phyloP scores from a whole-genome alignment of 805 yeast species.

The Yarrowia phangngaensis region DNA sequence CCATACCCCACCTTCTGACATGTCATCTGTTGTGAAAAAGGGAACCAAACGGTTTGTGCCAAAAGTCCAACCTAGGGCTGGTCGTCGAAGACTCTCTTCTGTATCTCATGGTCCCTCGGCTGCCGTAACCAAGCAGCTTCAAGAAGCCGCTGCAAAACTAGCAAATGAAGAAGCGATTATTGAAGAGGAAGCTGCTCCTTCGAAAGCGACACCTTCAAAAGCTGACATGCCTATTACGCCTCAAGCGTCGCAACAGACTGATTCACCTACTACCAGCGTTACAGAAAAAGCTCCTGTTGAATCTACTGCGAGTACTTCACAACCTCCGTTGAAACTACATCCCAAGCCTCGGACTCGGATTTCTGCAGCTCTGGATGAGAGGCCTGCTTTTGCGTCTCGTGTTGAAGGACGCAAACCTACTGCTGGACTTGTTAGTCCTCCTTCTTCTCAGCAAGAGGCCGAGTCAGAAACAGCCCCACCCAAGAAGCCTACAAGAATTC shows the following conservation, averaged over 20 bases:
- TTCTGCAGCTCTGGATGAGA: conserved; percentile 1
- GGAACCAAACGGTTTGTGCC: conserved; percentile 22
- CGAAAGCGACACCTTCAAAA: too few relatives aligned
- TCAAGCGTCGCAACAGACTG: conserved; percentile 15
- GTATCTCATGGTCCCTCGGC: conserved; percentile 10
- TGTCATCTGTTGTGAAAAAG: conserved; percentile 24
- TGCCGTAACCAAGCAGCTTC: conserved; percentile 5
- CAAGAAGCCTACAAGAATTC: not conserved
- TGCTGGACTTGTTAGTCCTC: not conserved
- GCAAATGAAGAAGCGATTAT: conserved; percentile 15
- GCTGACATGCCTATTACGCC: conserved; percentile 17
- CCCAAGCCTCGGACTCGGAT: not conserved
- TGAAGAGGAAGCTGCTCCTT: conserved; percentile 14
- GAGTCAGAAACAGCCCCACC: too few relatives aligned
- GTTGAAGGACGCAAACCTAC: not conserved
- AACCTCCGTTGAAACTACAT: conserved; percentile 2
- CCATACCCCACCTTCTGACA: conserved; percentile 1
- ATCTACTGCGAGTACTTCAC: not conserved
- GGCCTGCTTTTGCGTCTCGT: conserved; percentile 6
- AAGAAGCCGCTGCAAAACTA: conserved; percentile 15
- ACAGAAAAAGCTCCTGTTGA: not conserved
- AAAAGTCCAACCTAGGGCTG: conserved; percentile 17
- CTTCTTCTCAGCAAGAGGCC: conserved; percentile 19
- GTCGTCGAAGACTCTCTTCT: conserved; percentile 14
- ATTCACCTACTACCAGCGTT: too few relatives aligned